Conservation (phyloP, 306 rosid species). For the Prunus kanzakura region DNA sequence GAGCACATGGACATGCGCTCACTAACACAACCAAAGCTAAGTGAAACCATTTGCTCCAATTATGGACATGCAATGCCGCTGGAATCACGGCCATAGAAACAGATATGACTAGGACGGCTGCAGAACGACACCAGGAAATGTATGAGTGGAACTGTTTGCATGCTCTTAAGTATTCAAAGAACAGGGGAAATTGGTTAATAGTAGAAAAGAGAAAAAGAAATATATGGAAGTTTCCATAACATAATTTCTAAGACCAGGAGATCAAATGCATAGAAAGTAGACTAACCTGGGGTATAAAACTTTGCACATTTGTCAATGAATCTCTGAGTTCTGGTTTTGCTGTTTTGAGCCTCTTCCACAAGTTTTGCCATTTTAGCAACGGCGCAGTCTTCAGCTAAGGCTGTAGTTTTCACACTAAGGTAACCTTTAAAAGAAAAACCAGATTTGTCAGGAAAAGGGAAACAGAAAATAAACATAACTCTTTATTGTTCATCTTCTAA, state of each 20-base stretch:
- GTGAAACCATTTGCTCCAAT: constrained; percentile 70
- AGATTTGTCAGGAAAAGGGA: background rate
- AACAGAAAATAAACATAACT: background rate
- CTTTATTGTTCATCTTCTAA: background rate
- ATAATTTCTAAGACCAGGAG: background rate
- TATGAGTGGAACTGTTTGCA: background rate
- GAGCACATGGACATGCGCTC: constrained; percentile 94
- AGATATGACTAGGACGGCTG: constrained; percentile 70
- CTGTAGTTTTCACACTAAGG: constrained; percentile 77
- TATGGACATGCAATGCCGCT: constrained; percentile 35
- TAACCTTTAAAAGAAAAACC: constrained; percentile 53
- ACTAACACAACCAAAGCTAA: constrained; percentile 82
- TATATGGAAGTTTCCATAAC: background rate
- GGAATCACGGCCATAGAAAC: constrained; percentile 61
- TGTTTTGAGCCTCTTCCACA: constrained; percentile 94
- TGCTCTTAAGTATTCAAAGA: background rate
- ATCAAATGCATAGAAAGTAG: background rate
- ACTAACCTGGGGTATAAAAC: constrained; percentile 88
- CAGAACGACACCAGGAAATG: constrained; percentile 16
- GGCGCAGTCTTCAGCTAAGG: constrained; percentile 83
- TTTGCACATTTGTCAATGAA: constrained; percentile 77
- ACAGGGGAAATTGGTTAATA: background rate
- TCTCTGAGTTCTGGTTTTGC: constrained; percentile 72
- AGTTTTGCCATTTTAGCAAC: constrained; percentile 96
- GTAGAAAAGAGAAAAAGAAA: background rate